Percentiles rank a stretch among this genome's conserved stretches.
Conservation (phyloP, 2,329 filamentous ascomycete species). For the Apiospora saccharicola region DNA sequence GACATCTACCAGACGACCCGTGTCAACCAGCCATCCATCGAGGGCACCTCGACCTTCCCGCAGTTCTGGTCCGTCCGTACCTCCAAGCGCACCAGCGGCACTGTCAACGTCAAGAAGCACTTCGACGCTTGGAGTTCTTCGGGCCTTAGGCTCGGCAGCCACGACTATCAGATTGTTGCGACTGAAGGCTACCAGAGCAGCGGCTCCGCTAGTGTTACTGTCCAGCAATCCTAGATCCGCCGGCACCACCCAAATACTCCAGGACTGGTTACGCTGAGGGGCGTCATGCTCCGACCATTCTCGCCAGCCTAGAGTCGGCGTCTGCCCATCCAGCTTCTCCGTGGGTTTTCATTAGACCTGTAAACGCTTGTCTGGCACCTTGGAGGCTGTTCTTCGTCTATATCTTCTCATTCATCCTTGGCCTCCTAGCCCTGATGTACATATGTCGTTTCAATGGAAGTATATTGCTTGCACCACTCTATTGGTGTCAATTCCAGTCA, state of each 20-base stretch:
- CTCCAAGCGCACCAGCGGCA: conserved; percentile 53
- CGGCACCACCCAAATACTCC: not conserved
- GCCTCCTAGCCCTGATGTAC: conserved; percentile 2
- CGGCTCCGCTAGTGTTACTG: conserved; percentile 25
- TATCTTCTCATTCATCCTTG: conserved; percentile 1
- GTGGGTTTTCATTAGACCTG: not conserved
- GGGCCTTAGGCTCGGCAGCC: conserved; percentile 43
- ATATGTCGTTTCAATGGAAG: not conserved
- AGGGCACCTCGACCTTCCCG: conserved; percentile 55
- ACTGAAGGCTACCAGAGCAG: conserved; percentile 29
- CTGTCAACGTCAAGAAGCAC: conserved; percentile 45
- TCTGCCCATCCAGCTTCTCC: not conserved
- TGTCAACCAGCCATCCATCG: conserved; percentile 52
- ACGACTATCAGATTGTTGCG: conserved; percentile 45
- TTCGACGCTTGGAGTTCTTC: conserved; percentile 43
- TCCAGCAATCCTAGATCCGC: conserved; percentile 16
- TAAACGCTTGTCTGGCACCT: not conserved
- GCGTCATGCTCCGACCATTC: not conserved
- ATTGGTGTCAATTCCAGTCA: not conserved
- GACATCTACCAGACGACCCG: conserved; percentile 46
- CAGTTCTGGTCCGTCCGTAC: conserved; percentile 62
- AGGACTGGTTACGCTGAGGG: too few species aligned
- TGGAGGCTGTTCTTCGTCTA: not conserved
- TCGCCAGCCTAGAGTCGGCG: not conserved
- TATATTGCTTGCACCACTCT: not conserved